A percentile compares a stretch with the other conserved stretches of the same genome.
Conservation (phyloP, 2,329 filamentous ascomycete species). For the Diaporthe ilicicola region DNA sequence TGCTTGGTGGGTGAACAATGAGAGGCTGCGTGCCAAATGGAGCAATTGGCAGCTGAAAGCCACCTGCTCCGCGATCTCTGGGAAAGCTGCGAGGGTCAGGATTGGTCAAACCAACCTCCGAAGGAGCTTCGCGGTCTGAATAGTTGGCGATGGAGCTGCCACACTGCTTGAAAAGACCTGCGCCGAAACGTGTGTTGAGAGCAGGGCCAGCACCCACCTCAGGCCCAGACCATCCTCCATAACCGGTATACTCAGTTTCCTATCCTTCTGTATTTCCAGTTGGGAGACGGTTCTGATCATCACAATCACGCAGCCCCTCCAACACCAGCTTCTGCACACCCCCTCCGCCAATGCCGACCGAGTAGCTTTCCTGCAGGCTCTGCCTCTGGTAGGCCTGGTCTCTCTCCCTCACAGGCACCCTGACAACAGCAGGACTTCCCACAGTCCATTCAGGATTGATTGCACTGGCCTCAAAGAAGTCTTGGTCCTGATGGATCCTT, state of each 20-base stretch:
- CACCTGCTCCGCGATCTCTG: not conserved
- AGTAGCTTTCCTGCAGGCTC: not conserved
- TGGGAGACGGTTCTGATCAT: conserved; percentile 6
- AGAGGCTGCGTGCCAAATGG: not conserved
- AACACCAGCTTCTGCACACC: not conserved
- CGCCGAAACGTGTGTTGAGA: not conserved
- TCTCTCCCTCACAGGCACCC: conserved; percentile 24
- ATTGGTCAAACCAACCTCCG: not conserved
- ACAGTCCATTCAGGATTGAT: conserved; percentile 27
- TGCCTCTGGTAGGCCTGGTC: not conserved
- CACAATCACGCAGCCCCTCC: not conserved
- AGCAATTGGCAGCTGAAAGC: not conserved
- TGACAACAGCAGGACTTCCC: conserved; percentile 26
- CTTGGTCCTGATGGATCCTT: not conserved
- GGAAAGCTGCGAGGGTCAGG: not conserved
- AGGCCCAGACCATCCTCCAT: conserved; percentile 19
- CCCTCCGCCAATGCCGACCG: not conserved
- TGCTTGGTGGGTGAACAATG: conserved; percentile 31
- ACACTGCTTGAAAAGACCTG: conserved; percentile 26
- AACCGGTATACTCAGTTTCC: conserved; percentile 30
- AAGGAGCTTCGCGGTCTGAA: conserved; percentile 38
- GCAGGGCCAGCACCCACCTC: conserved; percentile 20
- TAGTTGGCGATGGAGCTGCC: conserved; percentile 34
- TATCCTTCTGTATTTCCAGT: conserved; percentile 32
- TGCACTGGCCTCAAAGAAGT: conserved; percentile 29